A percentile compares a stretch with the other conserved stretches of the same genome.
Conservation (phyloP, 2,329 filamentous ascomycete genomes). For the Teratosphaeria viscida region DNA sequence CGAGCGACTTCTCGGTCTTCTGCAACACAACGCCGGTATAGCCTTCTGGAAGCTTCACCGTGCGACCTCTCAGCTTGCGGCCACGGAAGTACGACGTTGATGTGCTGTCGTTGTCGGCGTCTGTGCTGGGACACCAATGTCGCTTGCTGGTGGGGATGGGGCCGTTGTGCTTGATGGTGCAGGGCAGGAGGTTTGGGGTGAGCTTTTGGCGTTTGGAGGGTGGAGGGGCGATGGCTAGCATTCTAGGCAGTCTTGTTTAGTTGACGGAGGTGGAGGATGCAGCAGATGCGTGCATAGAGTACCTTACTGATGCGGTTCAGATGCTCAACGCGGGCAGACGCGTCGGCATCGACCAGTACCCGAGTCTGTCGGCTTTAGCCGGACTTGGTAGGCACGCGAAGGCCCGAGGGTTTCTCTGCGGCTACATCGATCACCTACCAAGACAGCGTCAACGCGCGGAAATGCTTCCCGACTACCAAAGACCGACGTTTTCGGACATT, state of each 20-base stretch:
- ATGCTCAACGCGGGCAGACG: neutral
- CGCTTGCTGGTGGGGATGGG: slow-evolving; percentile 51
- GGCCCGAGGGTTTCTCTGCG: neutral
- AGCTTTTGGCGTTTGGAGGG: slow-evolving; percentile 25
- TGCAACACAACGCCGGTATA: slow-evolving; percentile 43
- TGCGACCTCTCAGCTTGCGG: slow-evolving; percentile 61
- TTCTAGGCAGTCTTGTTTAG: slow-evolving; percentile 13
- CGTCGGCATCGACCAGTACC: neutral
- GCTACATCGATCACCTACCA: too few relatives aligned
- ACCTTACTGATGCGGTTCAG: neutral
- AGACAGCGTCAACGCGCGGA: too few relatives aligned
- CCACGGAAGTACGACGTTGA: slow-evolving; percentile 62
- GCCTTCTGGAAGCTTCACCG: slow-evolving; percentile 55
- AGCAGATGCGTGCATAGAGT: neutral
- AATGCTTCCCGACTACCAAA: too few relatives aligned
- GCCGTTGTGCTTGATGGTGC: slow-evolving; percentile 69
- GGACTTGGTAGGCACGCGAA: neutral
- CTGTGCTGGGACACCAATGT: slow-evolving; percentile 56
- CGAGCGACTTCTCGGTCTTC: slow-evolving; percentile 12
- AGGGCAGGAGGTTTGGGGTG: slow-evolving; percentile 66
- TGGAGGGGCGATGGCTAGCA: slow-evolving; percentile 35
- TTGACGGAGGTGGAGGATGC: neutral
- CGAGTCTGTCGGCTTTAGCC: neutral
- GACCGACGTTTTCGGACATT: too few relatives aligned
- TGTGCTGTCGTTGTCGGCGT: slow-evolving; percentile 1